Evolutionary conservation across 805 yeast genomes (phyloP).

Genomic region (Teunomyces tritomae): DNA sequence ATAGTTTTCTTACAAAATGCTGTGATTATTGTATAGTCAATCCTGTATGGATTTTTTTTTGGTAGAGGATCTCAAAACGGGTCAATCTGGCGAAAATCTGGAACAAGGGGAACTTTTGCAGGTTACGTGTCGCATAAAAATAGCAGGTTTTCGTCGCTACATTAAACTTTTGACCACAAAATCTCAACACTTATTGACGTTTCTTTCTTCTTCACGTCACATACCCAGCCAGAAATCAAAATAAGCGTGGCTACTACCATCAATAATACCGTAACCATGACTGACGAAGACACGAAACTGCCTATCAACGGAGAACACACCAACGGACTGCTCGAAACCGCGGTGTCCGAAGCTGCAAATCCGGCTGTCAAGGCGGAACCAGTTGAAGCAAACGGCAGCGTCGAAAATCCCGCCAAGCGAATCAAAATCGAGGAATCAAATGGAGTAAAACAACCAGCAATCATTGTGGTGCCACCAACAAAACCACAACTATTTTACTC

Average conservation of each 20-base stretch:
- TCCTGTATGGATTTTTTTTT: not conserved
- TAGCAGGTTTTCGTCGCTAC: not conserved
- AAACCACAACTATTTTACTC: conserved; percentile 68
- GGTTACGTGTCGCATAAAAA: not conserved
- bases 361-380: not conserved
- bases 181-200: conserved; percentile 3
- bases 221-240: not conserved
- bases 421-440: conserved; percentile 1
- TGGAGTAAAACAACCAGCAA: conserved; percentile 1
- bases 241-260: not conserved
- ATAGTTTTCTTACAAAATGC: not conserved
- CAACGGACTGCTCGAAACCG: not conserved
- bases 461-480: conserved; percentile 52
- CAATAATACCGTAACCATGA: not conserved
- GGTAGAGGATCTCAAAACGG: not conserved
- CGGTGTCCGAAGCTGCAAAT: not conserved
- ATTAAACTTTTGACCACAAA: not conserved
- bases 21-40: too few species aligned
- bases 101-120: not conserved
- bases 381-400: not conserved
- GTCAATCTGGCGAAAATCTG: not conserved
- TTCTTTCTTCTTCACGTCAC: not conserved
- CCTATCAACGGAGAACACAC: not conserved
- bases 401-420: not conserved
- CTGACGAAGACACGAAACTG: not conserved